Base-by-base conservation (phyloP, 768 basidiomycete genomes). In the Inosperma sp. region DNA sequence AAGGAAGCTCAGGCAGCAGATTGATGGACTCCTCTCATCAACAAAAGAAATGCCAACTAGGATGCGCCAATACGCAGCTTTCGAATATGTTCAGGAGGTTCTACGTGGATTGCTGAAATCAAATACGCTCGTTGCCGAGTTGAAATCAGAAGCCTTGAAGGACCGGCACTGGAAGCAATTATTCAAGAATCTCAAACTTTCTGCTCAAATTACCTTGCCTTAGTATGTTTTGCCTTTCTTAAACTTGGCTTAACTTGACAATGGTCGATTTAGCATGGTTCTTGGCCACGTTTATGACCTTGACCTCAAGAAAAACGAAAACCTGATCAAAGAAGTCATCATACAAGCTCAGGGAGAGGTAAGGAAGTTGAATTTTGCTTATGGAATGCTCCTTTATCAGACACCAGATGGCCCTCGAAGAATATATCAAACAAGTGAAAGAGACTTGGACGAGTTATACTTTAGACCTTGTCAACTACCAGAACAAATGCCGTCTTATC, bases 31-130 rank as follows among this genome's bases (percentile, higher is more conserved):
- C 39, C 69, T 98, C 45, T 75, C 80, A 21, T 92, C 92, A n/a
- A 97, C 95, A 19, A 91, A 93, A 72, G 95, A 98, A 41, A 97
- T 99, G 95, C 96, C 96, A 1, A 95, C 91, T 30, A 78, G 94
- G 54, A 99, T 98, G 96, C 81, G 96, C 47, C 96, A 99, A 65
- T 99, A 99, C 66, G 91, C 93, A 7, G 96, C 96, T 0, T 99
- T 97, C 63, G 96, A 98, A 74, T 94, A 90, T 65, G 93, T 98
- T 2, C 94, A 98, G 63, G 95, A 99, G 35, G 79, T 86, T 17
- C 75, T 99, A 48, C 80, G 87, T 37, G 81, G 84, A 10, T 74
- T 93, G 41, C 78, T 97, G 57, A 98, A 96, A 71, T 84, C 88
- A 30, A 98, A 99, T 65, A 65, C 84, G 1, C 72, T 96, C 56